phyloP scores from a whole-genome alignment of 2,329 filamentous ascomycete species.

The Escovopsis sp. region DNA sequence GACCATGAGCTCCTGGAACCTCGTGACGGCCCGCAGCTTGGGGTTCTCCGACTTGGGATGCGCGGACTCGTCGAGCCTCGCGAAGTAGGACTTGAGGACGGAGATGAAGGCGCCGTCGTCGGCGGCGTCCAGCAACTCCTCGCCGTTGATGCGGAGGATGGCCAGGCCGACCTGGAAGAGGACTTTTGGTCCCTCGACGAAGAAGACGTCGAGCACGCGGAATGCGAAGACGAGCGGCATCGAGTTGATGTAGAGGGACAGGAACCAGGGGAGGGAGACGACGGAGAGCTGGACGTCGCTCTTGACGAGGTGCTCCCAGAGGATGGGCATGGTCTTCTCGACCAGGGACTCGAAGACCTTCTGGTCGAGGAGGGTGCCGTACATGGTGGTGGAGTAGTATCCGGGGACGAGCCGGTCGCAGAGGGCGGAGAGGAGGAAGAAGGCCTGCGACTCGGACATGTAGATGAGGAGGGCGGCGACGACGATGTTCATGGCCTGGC shows the following conservation, averaged over 20 bases:
- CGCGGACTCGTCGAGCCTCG: constrained; percentile 82
- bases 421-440: constrained; percentile 79
- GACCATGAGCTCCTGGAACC: constrained; percentile 97
- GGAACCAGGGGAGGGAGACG: constrained; percentile 92
- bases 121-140: constrained; percentile 80
- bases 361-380: constrained; percentile 90
- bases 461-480: constrained; percentile 97
- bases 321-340: constrained; percentile 96
- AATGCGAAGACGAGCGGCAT: constrained; percentile 98
- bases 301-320: constrained; percentile 96
- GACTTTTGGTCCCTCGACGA: constrained; percentile 93
- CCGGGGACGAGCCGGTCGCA: constrained; percentile 89
- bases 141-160: constrained; percentile 93
- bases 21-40: constrained; percentile 82
- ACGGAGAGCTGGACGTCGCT: constrained; percentile 95
- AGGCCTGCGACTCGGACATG: constrained; percentile 91
- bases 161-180: constrained; percentile 92
- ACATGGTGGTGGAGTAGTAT: constrained; percentile 99
- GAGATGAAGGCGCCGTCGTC: constrained; percentile 97
- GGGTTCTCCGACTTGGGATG: constrained; percentile 92
- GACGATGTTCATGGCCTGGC: constrained; percentile 99
- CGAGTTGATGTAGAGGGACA: constrained; percentile 97
- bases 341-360: constrained; percentile 95
- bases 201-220: constrained; percentile 91
- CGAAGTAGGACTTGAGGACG: constrained; percentile 87